Base-by-base conservation (phyloP, 2,329 filamentous ascomycete species). In the Fusarium protoensiforme region DNA sequence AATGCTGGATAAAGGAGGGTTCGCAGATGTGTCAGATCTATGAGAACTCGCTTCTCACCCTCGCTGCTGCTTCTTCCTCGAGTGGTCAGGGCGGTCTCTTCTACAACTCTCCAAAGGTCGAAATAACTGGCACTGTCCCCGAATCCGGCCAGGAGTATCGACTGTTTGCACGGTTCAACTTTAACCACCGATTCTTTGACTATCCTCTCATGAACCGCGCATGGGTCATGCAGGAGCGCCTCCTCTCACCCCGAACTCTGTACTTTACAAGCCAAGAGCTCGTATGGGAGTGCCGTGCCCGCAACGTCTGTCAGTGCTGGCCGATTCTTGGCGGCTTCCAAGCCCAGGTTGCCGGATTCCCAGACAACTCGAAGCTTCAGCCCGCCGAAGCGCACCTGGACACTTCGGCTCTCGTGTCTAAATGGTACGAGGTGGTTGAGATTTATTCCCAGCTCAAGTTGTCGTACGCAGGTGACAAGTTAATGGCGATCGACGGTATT, bases 151-250 rank as follows among this genome's bases (percentile, higher is more conserved):
- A 61, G 29, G 6, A 31, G 6, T 61, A 33, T 24, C 38, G 16
- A 8, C 27, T 61, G 5, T 36, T 61, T 24, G 38, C 58, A n/a
- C 58, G 58, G 22, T 48, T 43, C 58, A 61, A 31, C 58, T 24
- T 48, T 43, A 61, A 61, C 29, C 58, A 61, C 14, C 39, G 58
- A 8, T 61, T 61, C 39, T 61, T 61, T 43, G 24, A 35, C n/a
- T 61, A 46, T n/a, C 58, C 58, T 5, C 39, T 61, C 9, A 61
- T 61, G 58, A 61, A 61, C 29, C 58, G 58, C 7, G 58, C 58
- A 6, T 61, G 58, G 58, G 58, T 61, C 31, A 38, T 61, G 27
- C 58, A 61, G 20, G 58, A 61, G 20, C 39, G 58, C n/a, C 41
- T 61, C 1, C 58, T 61, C 20, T 48, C 58, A 5, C 58, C 58